phyloP scores from a whole-genome alignment of 2,329 filamentous ascomycete species.

The Penicillium olsonii region DNA sequence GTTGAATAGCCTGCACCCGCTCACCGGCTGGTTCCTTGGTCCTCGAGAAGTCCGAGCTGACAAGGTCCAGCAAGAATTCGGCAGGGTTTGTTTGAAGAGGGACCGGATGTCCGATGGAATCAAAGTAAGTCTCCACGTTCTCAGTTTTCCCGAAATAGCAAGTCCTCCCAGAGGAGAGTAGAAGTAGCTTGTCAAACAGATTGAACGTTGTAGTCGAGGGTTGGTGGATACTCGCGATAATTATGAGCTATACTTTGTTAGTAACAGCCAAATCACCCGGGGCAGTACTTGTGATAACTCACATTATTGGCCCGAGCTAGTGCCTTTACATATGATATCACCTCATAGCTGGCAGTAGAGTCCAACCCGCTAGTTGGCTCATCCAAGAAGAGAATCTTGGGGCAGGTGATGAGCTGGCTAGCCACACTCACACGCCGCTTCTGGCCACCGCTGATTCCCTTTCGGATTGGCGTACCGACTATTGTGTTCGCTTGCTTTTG shows the following conservation, averaged over 20 bases:
- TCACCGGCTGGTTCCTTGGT: conserved; percentile 50
- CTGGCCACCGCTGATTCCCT: conserved; percentile 82
- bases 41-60: conserved; percentile 73
- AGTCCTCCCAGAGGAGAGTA: conserved; percentile 70
- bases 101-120: conserved; percentile 60
- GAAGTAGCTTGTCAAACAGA: conserved; percentile 75
- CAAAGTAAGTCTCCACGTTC: conserved; percentile 64
- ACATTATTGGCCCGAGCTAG: conserved; percentile 69
- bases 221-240: conserved; percentile 83
- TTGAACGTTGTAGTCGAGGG: conserved; percentile 78
- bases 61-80: conserved; percentile 75
- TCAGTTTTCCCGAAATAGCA: conserved; percentile 71
- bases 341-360: conserved; percentile 73
- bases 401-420: conserved; percentile 76
- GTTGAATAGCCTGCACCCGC: conserved; percentile 56
- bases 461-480: conserved; percentile 78
- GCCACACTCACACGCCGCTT: conserved; percentile 79
- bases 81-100: conserved; percentile 75
- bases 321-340: conserved; percentile 70
- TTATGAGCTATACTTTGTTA: conserved; percentile 63
- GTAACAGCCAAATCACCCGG: not conserved
- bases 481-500: conserved; percentile 67
- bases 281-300: conserved; percentile 20
- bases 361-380: conserved; percentile 84
- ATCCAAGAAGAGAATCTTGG: conserved; percentile 79